Evolutionary conservation across 768 basidiomycete species (phyloP).

Genomic region (Phlegmacium glaucopus): DNA sequence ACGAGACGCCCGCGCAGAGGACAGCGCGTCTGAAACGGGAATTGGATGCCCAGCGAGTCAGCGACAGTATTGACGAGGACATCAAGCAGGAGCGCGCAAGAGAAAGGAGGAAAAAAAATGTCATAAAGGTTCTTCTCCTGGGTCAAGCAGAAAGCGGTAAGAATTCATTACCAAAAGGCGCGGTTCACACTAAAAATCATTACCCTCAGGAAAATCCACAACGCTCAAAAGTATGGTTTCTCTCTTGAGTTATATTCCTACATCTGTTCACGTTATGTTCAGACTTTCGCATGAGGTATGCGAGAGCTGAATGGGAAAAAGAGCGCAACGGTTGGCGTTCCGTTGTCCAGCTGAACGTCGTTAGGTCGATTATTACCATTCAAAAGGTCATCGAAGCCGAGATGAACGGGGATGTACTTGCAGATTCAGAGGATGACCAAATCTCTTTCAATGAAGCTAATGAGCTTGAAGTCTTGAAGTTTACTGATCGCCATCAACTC

Average conservation of each 20-base stretch:
- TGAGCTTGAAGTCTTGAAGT: conserved; percentile 29
- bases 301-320: conserved; percentile 55
- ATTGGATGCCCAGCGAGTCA: conserved; percentile 43
- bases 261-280: conserved; percentile 4
- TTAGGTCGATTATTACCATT: conserved; percentile 65
- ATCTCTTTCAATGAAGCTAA: conserved; percentile 15
- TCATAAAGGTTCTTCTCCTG: conserved; percentile 57
- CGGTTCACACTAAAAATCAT: not conserved
- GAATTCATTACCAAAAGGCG: conserved; percentile 18
- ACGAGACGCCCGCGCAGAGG: conserved; percentile 51
- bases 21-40: conserved; percentile 44
- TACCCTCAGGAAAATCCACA: conserved; percentile 57
- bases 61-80: conserved; percentile 59
- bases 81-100: conserved; percentile 45
- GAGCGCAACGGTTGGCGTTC: conserved; percentile 76
- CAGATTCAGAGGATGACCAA: conserved; percentile 34
- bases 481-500: conserved; percentile 49
- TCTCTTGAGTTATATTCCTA: not conserved
- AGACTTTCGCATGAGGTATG: conserved; percentile 77
- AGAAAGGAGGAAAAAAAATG: conserved; percentile 41
- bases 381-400: conserved; percentile 59
- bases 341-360: conserved; percentile 78
- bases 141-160: conserved; percentile 67
- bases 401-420: conserved; percentile 35
- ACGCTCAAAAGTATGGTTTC: conserved; percentile 57